Base-by-base conservation (phyloP, 2,329 filamentous ascomycete genomes). In the Ustilaginoidea virens region DNA sequence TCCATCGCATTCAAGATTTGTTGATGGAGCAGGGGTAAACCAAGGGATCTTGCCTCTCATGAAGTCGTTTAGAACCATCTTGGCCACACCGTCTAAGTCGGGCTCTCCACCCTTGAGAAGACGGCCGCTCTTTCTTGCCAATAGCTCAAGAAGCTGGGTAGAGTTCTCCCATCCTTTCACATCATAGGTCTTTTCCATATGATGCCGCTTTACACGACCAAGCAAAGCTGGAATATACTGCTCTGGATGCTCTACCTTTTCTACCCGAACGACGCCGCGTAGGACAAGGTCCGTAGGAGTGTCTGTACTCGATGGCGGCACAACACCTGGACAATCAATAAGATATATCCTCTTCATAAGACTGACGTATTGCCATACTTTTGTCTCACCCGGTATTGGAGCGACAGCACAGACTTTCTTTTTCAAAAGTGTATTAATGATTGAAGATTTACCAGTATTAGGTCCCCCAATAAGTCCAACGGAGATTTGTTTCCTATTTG, bases 361-460 rank as follows among this genome's bases (percentile, higher is more conserved):
- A 3, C 85, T 93, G 40, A 94, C 83, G 47, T 94, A 94, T 51
- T 94, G 87, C 87, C 90, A 96, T 17, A 94, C 80, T 56, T 94
- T 96, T 19, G 87, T 96, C 61, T 94, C 86, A 10, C 86, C 90
- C 5, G 90, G 87, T 36, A 96, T 93, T 5, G 87, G 90, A 5
- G 90, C 90, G 4, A 92, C 83, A 11, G 68, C 90, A 58, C 86
- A 86, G 23, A 94, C 86, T 51, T 90, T 86, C 63, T 94, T 96
- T 52, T 85, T 87, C 25, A 85, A 71, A 3, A 98, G 61, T 0
- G 87, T 93, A 58, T 98, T 98, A 58, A 98, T 96, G 41, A 98
- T 90, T 24, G 81, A 90, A 3, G 81, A 92, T 55, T 98, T 98
- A 43, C 90, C 90, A 1, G 82, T 86, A 44, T 96, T 98, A 4